A percentile compares a stretch with the other conserved stretches of the same genome.
Conservation (phyloP, 495 filamentous ascomycete genomes). For the Penicillium bialowiezense region DNA sequence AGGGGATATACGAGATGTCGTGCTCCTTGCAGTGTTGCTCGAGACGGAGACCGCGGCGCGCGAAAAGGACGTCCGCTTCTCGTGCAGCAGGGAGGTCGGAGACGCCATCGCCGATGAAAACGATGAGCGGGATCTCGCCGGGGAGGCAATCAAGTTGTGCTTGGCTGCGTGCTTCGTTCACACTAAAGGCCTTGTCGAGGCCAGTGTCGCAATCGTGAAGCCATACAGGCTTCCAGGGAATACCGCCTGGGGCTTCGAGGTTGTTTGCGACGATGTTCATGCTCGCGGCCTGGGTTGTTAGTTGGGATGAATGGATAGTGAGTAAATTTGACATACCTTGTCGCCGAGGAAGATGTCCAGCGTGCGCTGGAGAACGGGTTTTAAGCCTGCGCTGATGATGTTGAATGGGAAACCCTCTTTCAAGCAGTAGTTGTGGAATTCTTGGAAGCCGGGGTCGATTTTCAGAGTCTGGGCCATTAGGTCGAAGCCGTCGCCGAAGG, state of each 20-base stretch:
- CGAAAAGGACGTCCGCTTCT: slow-evolving; percentile 75
- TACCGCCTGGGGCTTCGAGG: slow-evolving; percentile 56
- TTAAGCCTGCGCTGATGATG: slow-evolving; percentile 69
- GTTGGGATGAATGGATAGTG: too few species aligned
- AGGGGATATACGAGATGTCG: slow-evolving; percentile 59
- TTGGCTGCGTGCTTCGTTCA: slow-evolving; percentile 56
- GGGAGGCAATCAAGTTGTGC: slow-evolving; percentile 54
- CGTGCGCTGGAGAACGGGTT: slow-evolving; percentile 61
- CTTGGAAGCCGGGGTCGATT: slow-evolving; percentile 63
- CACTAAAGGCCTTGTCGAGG: slow-evolving; percentile 67
- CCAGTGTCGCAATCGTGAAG: slow-evolving; percentile 64
- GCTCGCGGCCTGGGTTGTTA: slow-evolving; percentile 38
- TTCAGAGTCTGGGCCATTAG: slow-evolving; percentile 63
- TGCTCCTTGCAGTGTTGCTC: slow-evolving; percentile 71
- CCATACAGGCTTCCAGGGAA: slow-evolving; percentile 70
- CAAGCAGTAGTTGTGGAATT: slow-evolving; percentile 66
- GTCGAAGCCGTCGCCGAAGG: slow-evolving; percentile 72
- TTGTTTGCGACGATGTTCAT: slow-evolving; percentile 76
- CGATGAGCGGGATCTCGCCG: slow-evolving; percentile 64
- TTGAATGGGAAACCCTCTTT: slow-evolving; percentile 67
- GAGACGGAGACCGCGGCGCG: slow-evolving; percentile 62
- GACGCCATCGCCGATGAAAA: slow-evolving; percentile 79
- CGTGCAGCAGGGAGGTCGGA: slow-evolving; percentile 71
- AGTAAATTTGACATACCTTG: slow-evolving; percentile 33
- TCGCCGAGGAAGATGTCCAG: slow-evolving; percentile 65